Evolutionary conservation across 73 alveolate genomes (phyloP), one percentile per base, ranked within the genome.

Genomic region (Symbiodinium natans): DNA sequence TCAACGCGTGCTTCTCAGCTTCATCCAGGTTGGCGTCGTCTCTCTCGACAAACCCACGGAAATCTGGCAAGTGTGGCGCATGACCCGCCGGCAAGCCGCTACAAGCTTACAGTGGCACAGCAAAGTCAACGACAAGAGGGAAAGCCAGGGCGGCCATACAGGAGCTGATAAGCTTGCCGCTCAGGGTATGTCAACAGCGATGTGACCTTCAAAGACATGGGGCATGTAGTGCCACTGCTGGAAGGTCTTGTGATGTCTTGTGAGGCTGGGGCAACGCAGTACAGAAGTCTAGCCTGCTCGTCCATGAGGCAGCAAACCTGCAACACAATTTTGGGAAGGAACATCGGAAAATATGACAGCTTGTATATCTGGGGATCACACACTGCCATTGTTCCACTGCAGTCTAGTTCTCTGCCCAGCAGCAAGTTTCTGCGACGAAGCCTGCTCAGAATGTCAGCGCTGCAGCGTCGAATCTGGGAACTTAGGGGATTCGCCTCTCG

Each of bases 341-440:
- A 46, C 31, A 29, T 25, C 11, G 23, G 6, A 46, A 13, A 46
- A 6, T 25, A 3, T n/a, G 71, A 41, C 71, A 11, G 71, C 0
- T 82, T 41, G 34, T 68, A 82, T 21, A 8, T 31, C 71, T 82
- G 39, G 89, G 36, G 52, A 8, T 75, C 95, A 15, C 68, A 41
- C 97, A 31, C 89, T 73, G 80, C 97, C 97, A 41, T 90, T 90
- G 88, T 90, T 90, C 97, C 97, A 90, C 97, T 90, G 97, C 97
- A 90, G 97, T 85, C 97, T 84, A 41, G 97, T 90, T 71, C 97
- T 68, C 80, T 90, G 97, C 27, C 97, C 97, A 90, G 97, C 97
- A 27, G 97, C 97, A 84, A 90, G 88, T 54, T 90, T 90, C 97
- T 68, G 88, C 39, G 97, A 90, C 27, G 97, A 90, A 71, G 97